phyloP scores from a whole-genome alignment of 352 stramenopile genomes.

The Phytophthora macrochlamydospora region DNA sequence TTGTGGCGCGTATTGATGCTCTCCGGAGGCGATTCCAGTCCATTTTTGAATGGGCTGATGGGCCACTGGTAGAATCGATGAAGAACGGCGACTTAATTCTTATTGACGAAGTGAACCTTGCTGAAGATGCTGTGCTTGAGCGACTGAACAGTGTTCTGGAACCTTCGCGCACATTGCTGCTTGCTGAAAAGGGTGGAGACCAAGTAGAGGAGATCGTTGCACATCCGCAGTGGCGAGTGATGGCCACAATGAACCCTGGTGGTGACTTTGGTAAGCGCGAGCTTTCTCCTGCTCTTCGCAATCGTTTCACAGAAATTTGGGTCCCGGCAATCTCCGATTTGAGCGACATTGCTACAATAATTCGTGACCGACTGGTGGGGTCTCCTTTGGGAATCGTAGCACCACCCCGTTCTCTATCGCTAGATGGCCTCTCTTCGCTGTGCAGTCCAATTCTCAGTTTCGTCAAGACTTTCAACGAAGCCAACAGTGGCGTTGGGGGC shows the following conservation, averaged over 20 bases:
- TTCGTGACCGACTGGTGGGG: slow-evolving; percentile 78
- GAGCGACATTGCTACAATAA: slow-evolving; percentile 94
- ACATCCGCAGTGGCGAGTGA: slow-evolving; percentile 95
- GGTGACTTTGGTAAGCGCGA: slow-evolving; percentile 99
- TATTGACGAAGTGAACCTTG: slow-evolving; percentile 99
- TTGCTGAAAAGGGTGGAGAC: slow-evolving; percentile 98
- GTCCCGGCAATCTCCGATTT: slow-evolving; percentile 94
- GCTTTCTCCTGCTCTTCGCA: slow-evolving; percentile 98
- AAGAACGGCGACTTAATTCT: slow-evolving; percentile 97
- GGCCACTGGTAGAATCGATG: slow-evolving; percentile 98
- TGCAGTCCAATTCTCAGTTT: slow-evolving; percentile 95
- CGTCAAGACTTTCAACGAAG: slow-evolving; percentile 95
- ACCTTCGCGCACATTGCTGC: slow-evolving; percentile 94
- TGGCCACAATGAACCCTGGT: slow-evolving; percentile 99
- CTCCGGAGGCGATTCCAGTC: slow-evolving; percentile 81
- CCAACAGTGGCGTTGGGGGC: slow-evolving; percentile 63
- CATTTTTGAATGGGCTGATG: slow-evolving; percentile 99
- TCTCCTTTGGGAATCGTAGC: slow-evolving; percentile 4
- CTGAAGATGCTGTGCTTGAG: slow-evolving; percentile 99
- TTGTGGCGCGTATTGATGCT: slow-evolving; percentile 53
- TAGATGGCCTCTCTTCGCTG: slow-evolving; percentile 41
- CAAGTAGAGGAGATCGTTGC: slow-evolving; percentile 89
- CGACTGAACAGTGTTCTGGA: slow-evolving; percentile 99
- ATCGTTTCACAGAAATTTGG: slow-evolving; percentile 99
- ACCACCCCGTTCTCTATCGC: slow-evolving; percentile 2